Percentiles rank a stretch among this genome's conserved stretches.
Conservation (phyloP, 768 basidiomycete genomes). For the Suillus weaverae region DNA sequence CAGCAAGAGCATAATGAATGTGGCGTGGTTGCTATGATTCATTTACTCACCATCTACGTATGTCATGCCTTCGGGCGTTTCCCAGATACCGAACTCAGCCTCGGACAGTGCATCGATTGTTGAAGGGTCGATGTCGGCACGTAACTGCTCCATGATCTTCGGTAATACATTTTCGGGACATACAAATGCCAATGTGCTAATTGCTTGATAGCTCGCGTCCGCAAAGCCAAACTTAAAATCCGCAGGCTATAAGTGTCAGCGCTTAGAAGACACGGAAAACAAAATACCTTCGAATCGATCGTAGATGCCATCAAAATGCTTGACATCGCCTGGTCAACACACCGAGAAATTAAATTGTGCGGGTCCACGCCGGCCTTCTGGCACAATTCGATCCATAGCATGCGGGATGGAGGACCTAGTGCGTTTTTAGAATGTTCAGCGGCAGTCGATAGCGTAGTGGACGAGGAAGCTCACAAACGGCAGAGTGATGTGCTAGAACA, state of each 20-base stretch:
- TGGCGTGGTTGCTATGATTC: neutral
- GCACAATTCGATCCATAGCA: slow-evolving; percentile 77
- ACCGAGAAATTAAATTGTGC: slow-evolving; percentile 49
- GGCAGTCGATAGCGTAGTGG: neutral
- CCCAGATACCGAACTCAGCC: slow-evolving; percentile 81
- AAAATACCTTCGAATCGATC: slow-evolving; percentile 43
- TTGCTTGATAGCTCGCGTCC: slow-evolving; percentile 72
- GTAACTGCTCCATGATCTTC: slow-evolving; percentile 65
- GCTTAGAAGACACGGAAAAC: neutral
- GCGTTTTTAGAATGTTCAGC: neutral
- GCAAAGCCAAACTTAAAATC: slow-evolving; percentile 45
- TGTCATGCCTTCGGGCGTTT: slow-evolving; percentile 76
- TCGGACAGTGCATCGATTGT: slow-evolving; percentile 65
- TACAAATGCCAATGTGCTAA: slow-evolving; percentile 79
- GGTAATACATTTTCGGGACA: slow-evolving; percentile 69
- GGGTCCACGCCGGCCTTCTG: slow-evolving; percentile 73
- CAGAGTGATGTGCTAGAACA: slow-evolving; percentile 73
- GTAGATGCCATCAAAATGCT: slow-evolving; percentile 49
- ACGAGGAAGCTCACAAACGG: slow-evolving; percentile 48
- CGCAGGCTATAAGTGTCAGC: neutral
- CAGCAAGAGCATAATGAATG: slow-evolving; percentile 5
- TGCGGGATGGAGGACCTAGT: slow-evolving; percentile 20
- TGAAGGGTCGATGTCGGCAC: slow-evolving; percentile 59
- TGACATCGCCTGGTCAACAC: slow-evolving; percentile 50
- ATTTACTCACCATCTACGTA: slow-evolving; percentile 69